These are phyloP conservation scores for Penicillium sumatraense DNA, from an alignment of 2,329 filamentous ascomycete species.

Conservation along the genomic window DNA sequence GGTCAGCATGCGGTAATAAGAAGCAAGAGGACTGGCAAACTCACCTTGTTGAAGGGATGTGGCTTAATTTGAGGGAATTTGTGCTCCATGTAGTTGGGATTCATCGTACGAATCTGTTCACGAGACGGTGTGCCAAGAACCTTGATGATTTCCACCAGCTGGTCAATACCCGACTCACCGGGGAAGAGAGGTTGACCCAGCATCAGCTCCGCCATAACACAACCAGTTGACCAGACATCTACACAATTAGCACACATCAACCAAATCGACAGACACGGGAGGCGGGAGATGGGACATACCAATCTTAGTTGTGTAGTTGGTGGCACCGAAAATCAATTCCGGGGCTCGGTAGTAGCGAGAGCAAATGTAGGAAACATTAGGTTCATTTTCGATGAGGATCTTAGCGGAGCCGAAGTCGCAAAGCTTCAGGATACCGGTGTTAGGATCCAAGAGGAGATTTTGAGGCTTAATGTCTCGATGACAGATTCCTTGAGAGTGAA, in stretches of 20 bases:
- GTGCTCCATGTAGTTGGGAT: slow-evolving; percentile 99
- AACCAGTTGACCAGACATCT: slow-evolving; percentile 99
- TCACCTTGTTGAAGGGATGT: slow-evolving; percentile 92
- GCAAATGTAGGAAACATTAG: slow-evolving; percentile 99
- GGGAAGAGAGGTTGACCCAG: slow-evolving; percentile 97
- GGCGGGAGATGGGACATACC: slow-evolving; percentile 66
- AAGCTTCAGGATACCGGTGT: slow-evolving; percentile 89
- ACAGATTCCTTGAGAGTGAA: slow-evolving; percentile 98
- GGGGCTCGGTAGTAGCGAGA: slow-evolving; percentile 98
- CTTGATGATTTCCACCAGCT: slow-evolving; percentile 99
- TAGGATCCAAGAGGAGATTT: slow-evolving; percentile 91
- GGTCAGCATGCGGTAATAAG: slow-evolving; percentile 24
- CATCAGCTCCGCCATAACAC: slow-evolving; percentile 99
- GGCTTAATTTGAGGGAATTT: slow-evolving; percentile 99
- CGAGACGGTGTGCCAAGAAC: slow-evolving; percentile 94
- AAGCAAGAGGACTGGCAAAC: background rate
- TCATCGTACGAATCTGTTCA: slow-evolving; percentile 99
- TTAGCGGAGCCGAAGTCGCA: slow-evolving; percentile 99
- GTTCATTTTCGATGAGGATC: slow-evolving; percentile 97
- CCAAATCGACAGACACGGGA: background rate
- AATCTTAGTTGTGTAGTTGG: slow-evolving; percentile 99
- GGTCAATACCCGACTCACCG: slow-evolving; percentile 97
- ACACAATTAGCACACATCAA: slow-evolving; percentile 1
- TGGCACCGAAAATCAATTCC: slow-evolving; percentile 97
- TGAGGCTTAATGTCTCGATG: slow-evolving; percentile 99